Evolutionary conservation across 106 monocot species (phyloP).

Genomic region (Platanthera zijinensis): DNA sequence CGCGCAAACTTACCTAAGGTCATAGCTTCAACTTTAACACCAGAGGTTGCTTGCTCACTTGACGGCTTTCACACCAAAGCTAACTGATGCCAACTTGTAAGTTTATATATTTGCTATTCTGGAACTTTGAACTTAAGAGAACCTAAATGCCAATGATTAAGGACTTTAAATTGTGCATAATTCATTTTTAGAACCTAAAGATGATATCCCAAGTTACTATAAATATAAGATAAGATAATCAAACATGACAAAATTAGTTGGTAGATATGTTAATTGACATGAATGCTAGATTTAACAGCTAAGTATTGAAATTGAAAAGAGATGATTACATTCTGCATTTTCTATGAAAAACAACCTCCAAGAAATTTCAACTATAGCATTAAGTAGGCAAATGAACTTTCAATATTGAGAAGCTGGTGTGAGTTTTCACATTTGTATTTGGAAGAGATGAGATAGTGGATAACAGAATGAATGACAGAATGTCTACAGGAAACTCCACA

Average conservation of each 20-base stretch:
- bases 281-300: no score
- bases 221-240: background rate
- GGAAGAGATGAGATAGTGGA: no score
- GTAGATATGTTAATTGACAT: no score
- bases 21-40: no score
- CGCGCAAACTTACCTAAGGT: no score
- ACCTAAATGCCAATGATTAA: conserved; percentile 36
- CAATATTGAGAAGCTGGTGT: no score
- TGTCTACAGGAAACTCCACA: no score
- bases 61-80: conserved; percentile 87
- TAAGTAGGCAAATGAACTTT: background rate
- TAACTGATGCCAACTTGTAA: conserved; percentile 94
- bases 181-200: background rate
- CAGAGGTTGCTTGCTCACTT: conserved; percentile 91
- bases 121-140: conserved; percentile 74
- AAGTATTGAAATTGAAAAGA: no score
- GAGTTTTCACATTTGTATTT: no score
- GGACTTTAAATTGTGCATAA: background rate
- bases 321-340: background rate
- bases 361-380: background rate
- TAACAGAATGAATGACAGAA: no score
- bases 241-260: background rate
- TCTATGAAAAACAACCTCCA: background rate
- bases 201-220: background rate
- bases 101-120: conserved; percentile 81